Base-by-base conservation (phyloP, 441 rosid species). In the Syzygium malaccense region DNA sequence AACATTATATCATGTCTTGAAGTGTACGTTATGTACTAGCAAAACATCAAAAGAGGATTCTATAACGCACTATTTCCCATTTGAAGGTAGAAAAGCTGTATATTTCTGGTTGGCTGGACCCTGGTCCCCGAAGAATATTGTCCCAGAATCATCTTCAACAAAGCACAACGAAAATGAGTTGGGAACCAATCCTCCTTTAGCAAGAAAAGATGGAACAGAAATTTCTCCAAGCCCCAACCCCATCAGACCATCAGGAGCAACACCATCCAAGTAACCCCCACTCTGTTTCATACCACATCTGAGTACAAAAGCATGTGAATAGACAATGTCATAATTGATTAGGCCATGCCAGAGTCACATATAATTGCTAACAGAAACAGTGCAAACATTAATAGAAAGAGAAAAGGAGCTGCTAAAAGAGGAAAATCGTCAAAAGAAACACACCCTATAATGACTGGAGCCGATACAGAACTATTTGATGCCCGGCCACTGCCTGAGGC, bases 251-350 rank as follows among this genome's bases (percentile, higher is more conserved):
- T 97, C 98, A 87, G 98, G 99, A 87, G 97, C 98, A 92, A 91
- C 93, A 64, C 97, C 98, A 78, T 92, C 91, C 91, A 97, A 92
- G 92, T 93, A 97, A 14, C 71, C 94, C 54, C 99, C 99, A 90
- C 93, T 96, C 92, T 96, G 98, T 91, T 93, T 96, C 96, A 92
- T 96, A 89, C 98, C 98, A 93, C 99, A 97, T 90, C 98, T 97
- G 92, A 85, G 41, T 71, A 86, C 58, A 87, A 68, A 86, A 32
- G 84, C 53, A 88, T 2, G 55, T 19, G 18, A 41, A 56, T 56
- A 87, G 25, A 57, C 3, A 45, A 45, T 45, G 68, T 30, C 30
- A 87, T 45, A 37, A 54, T 14, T 56, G 56, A 55, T 75, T 15
- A 87, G 79, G 20, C 54, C 85, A 37, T 85, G 57, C 37, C 28